Evolutionary conservation across 139 green algal genomes (phyloP).

Genomic region (Chlorella sp.): DNA sequence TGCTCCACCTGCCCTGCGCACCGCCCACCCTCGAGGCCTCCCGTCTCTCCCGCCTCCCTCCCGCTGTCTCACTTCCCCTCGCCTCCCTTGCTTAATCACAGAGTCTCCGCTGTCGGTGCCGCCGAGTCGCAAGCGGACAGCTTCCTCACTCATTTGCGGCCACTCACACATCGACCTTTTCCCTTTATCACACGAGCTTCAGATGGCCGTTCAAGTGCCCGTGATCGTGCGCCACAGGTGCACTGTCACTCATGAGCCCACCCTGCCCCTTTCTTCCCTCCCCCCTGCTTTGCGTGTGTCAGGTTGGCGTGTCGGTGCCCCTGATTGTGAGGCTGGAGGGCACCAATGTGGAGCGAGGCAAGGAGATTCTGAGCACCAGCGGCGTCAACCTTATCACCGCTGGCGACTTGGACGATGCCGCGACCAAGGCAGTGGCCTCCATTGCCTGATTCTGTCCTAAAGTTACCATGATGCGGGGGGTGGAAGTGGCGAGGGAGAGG

Average conservation of each 20-base stretch:
- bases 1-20: background rate
- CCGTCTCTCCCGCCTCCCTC: no score
- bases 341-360: slow-evolving; percentile 96
- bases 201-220: no score
- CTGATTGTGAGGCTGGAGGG: slow-evolving; percentile 98
- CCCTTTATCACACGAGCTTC: no score
- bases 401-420: slow-evolving; percentile 96
- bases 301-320: slow-evolving; percentile 87
- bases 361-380: slow-evolving; percentile 85
- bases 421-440: slow-evolving; percentile 88
- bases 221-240: no score
- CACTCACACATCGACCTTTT: no score
- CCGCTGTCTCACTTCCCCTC: background rate
- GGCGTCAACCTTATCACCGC: slow-evolving; percentile 90
- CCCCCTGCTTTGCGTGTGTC: background rate
- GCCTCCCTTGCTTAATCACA: background rate
- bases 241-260: no score
- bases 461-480: background rate
- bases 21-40: no score
- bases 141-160: no score
- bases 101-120: no score
- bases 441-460: slow-evolving; percentile 18
- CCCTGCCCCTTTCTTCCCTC: background rate
- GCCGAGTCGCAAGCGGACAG: no score
- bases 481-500: no score